Conservation (phyloP, 2,329 filamentous ascomycete genomes). For the Talaromyces sp. region DNA sequence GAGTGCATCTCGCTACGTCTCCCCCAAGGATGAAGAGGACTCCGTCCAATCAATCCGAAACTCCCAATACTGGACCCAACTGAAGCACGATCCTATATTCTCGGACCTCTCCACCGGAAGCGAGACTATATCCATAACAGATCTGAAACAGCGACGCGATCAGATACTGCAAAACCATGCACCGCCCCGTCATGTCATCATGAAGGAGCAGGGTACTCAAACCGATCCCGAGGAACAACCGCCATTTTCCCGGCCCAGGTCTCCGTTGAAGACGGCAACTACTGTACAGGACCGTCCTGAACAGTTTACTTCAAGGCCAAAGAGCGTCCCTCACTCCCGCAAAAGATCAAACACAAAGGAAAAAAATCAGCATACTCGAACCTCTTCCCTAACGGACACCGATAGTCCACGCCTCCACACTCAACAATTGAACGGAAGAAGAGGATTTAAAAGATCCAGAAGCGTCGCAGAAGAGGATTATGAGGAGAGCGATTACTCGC, state of each 20-base stretch:
- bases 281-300: neutral
- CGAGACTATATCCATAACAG: slow-evolving; percentile 43
- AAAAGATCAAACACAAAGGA: neutral
- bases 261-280: neutral
- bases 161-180: slow-evolving; percentile 30
- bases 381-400: slow-evolving; percentile 13
- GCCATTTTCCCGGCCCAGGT: neutral
- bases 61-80: slow-evolving; percentile 51
- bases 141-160: slow-evolving; percentile 42
- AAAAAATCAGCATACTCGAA: slow-evolving; percentile 3
- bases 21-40: slow-evolving; percentile 43
- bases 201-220: slow-evolving; percentile 19
- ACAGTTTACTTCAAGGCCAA: neutral
- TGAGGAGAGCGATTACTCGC: neutral
- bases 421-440: neutral
- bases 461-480: slow-evolving; percentile 12
- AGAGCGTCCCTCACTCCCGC: neutral
- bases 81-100: slow-evolving; percentile 53
- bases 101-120: slow-evolving; percentile 45
- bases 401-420: neutral
- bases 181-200: slow-evolving; percentile 23
- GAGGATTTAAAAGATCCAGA: slow-evolving; percentile 14
- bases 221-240: slow-evolving; percentile 2
- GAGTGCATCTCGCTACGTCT: slow-evolving; percentile 53
- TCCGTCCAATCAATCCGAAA: slow-evolving; percentile 49